Base-by-base conservation (phyloP, 495 filamentous ascomycete genomes). In the Penicillium goetzii region DNA sequence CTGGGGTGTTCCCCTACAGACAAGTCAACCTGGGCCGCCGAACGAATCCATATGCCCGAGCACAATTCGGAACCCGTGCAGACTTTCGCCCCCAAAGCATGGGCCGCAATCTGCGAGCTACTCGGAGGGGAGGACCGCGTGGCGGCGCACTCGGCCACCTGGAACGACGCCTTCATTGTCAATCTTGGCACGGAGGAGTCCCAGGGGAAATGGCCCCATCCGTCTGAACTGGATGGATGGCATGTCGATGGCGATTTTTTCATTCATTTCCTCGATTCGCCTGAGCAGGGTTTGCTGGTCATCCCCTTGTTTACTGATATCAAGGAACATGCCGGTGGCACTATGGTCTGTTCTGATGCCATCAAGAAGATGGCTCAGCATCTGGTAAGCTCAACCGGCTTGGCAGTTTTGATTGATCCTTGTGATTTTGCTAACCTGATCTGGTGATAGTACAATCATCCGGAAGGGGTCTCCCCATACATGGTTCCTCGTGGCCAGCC, bases 221-320 rank as follows among this genome's bases (percentile, higher is more conserved):
- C 51, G 63, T 77, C 64, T 34, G 81, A 85, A 8, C 75, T 91
- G n/a, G 63, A 73, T 23, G 79, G 78, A 9, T 92, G 89, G 89
- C 90, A 92, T 72, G 87, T 90, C 25, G 89, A 92, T 74, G 89
- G 89, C 1, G 89, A 91, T 66, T 91, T 90, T 73, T 91, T 92
- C 74, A 80, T 88, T 15, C 89, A 91, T 76, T 92, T 87, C 66
- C 79, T 92, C 17, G 89, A 92, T 73, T 88, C 85, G 50, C 85
- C 85, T 0, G 89, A 92, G 75, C 89, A 92, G 72, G 89, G 80
- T 0, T 72, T 92, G 50, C 77, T 92, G 0, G 86, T 92, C 19
- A 90, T 87, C 51, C 89, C 89, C 4, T 65, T 91, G 21, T 92
- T 89, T 74, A 87, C 81, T 11, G 88, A 91, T 68, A 87, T 91